Base-by-base conservation (phyloP, 202 grass and related monocot genomes). In the Carex arenaria region DNA sequence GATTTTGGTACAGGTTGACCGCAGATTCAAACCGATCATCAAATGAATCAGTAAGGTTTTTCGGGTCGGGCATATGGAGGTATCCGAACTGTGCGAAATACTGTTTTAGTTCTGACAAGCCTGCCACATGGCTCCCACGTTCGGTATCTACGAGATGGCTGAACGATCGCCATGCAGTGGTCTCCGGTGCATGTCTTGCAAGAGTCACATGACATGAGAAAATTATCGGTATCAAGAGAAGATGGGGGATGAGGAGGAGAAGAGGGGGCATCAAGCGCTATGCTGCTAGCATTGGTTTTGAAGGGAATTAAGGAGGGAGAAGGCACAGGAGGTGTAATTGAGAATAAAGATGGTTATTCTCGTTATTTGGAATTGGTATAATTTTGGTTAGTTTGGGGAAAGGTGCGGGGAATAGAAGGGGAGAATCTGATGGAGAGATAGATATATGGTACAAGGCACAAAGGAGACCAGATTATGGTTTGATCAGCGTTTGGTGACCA, bases 11-110 rank as follows among this genome's bases (percentile, higher is more conserved):
- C 36, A 87, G 67, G 53, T 40, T 84, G 4, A 98, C 75, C 45
- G 92, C 92, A 28, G 68, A 84, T 86, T 98, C 90, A 40, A 98
- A 84, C 34, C 75, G 80, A 71, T 80, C 90, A 87, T 98, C 95
- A 77, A 94, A 98, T 5, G 79, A 81, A 80, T 98, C 90, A 61
- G 85, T 90, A 30, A 65, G 26, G 56, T 84, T 45, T 26, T 65
- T 49, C 9, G 67, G 22, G 53, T 69, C 65, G 6, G 76, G 3
- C 62, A 22, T 36, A 8, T 86, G 43, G 62, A 98, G 82, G 80
- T 98, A 98, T 1, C 92, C 95, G 86, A 94, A 98, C 86, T 38
- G 82, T 40, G 79, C 84, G 59, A 98, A 80, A 88, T 98, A 94
- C 1, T 70, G 89, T 88, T 93, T 98, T 34, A 98, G 84, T 1